Base-by-base conservation (phyloP, 495 filamentous ascomycete genomes). In the Diplogelasinospora grovesii region DNA sequence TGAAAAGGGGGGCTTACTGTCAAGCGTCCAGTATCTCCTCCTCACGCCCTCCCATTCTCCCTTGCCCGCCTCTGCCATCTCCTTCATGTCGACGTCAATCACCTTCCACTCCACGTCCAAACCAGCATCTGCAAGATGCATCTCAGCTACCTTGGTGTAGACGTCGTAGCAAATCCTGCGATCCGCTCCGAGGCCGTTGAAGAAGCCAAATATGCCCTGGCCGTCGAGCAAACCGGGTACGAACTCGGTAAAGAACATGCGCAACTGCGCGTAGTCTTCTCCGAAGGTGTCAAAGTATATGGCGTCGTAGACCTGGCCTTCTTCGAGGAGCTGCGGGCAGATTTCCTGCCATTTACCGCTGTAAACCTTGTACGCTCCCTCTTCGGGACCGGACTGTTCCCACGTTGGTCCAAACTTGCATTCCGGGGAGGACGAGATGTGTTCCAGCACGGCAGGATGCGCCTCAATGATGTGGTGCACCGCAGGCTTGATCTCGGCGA, bases 261-360 rank as follows among this genome's bases (percentile, higher is more conserved):
- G 81, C 27, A 98, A 76, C 57, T 86, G 85, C 4, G 64, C 68
- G 64, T 98, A 98, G 31, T 85, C 81, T 64, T 97, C 93, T 6
- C 89, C 92, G 51, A 96, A 98, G 0, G 92, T 98, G 57, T 97
- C 93, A 52, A 95, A 97, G 67, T 96, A 98, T 40, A 98, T 89
- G 23, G 83, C 89, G 59, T 98, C 87, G 57, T 90, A 93, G 18
- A 78, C 64, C 30, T 81, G 70, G 5, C 81, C 81, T 32, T 79
- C 61, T n/a, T 77, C 73, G 0, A 92, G 62, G 6, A 98, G 69
- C 21, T 64, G 61, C 0, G 82, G 83, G 6, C 94, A 60, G 0
- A 94, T 68, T 48, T 94, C 82, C 61, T 94, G 88, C 89, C 89
- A 96, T 44, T 70, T 72, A 6, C 89, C 89, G 1, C 44, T 51